Conservation (phyloP, 2,329 filamentous ascomycete species). For the Lecanosticta acicola region DNA sequence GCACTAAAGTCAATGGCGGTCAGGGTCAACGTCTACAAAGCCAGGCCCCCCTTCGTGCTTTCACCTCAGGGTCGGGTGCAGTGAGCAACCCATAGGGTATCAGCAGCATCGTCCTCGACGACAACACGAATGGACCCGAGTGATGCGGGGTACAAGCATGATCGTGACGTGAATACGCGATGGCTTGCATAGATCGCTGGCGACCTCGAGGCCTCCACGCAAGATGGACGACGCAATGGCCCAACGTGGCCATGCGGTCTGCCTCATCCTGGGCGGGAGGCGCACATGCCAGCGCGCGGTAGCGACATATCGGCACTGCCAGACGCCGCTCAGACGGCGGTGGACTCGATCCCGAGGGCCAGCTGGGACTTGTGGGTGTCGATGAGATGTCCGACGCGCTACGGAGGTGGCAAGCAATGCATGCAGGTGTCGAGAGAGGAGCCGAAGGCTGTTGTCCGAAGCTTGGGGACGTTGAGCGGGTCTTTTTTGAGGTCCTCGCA, state of each 20-base stretch:
- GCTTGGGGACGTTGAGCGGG: not conserved
- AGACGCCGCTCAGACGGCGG: not conserved
- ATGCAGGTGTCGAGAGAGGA: constrained; percentile 9
- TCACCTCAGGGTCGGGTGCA: no score
- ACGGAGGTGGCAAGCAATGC: constrained; percentile 8
- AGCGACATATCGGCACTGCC: not conserved
- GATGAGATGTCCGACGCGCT: constrained; percentile 10
- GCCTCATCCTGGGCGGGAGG: not conserved
- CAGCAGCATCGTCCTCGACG: no score
- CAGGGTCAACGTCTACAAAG: no score
- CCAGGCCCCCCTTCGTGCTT: no score
- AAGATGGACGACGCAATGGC: not conserved
- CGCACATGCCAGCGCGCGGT: not conserved
- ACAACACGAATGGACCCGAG: not conserved
- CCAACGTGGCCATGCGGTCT: not conserved
- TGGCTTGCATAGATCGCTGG: not conserved
- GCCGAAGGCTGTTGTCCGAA: constrained; percentile 11
- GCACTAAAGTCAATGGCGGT: not conserved
- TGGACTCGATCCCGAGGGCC: not conserved
- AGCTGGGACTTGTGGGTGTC: not conserved
- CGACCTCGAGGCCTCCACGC: not conserved
- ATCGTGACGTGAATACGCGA: not conserved
- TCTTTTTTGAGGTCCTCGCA: not conserved
- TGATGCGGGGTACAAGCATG: not conserved
- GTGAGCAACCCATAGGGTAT: no score